These are phyloP conservation scores for Combretum micranthum DNA, from an alignment of 345 rosid species.

Conservation along the genomic window DNA sequence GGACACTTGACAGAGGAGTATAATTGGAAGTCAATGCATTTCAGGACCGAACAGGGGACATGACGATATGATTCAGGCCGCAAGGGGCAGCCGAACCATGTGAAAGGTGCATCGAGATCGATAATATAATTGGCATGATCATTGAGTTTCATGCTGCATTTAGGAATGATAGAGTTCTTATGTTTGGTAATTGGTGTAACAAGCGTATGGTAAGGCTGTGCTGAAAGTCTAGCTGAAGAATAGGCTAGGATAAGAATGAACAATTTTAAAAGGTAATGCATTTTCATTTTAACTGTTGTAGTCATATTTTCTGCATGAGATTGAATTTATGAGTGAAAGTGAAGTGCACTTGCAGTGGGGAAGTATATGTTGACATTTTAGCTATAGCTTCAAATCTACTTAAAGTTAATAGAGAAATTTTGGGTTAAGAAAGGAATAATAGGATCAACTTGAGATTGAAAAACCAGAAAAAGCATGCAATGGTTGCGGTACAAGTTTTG, in stretches of 20 bases:
- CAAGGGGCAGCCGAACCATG: background rate
- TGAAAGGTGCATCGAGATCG: background rate
- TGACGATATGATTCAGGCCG: too few species aligned
- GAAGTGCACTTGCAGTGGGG: too few species aligned
- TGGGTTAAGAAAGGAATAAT: too few species aligned
- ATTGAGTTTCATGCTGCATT: background rate
- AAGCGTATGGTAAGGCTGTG: conserved; percentile 4
- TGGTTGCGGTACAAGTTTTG: too few species aligned
- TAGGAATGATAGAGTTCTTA: background rate
- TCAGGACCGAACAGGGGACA: background rate
- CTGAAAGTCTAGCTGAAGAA: background rate
- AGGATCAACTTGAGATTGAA: too few species aligned
- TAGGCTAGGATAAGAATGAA: background rate
- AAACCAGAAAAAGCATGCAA: too few species aligned
- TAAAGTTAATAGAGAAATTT: too few species aligned
- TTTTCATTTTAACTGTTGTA: too few species aligned
- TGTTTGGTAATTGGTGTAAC: conserved; percentile 2
- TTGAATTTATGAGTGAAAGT: too few species aligned
- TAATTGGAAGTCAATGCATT: conserved; percentile 1
- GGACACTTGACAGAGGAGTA: background rate
- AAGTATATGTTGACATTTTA: too few species aligned
- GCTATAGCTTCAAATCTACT: too few species aligned
- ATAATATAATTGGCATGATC: background rate
- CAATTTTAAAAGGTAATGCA: background rate
- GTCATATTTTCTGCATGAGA: too few species aligned